A percentile compares a stretch with the other conserved stretches of the same genome.
These are phyloP conservation scores for Penicillium cinerascens DNA, from an alignment of 495 filamentous ascomycete genomes.

Conservation along the genomic window DNA sequence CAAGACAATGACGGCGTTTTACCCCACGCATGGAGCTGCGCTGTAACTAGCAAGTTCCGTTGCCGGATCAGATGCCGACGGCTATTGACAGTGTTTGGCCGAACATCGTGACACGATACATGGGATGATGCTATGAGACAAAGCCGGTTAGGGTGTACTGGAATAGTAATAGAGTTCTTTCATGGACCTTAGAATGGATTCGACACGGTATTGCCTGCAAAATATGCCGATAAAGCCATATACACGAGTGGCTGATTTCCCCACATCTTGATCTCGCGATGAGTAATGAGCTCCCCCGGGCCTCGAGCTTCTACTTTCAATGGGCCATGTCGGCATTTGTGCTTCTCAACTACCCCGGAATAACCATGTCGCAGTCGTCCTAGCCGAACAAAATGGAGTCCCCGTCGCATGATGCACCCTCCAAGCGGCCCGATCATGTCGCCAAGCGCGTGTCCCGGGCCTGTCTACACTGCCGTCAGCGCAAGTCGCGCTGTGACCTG, in stretches of 20 bases:
- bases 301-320: constrained; percentile 2
- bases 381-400: constrained; percentile 12
- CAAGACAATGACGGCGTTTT: constrained; percentile 8
- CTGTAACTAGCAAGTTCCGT: constrained; percentile 8
- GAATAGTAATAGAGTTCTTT: neutral
- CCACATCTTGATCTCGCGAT: constrained; percentile 7
- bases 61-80: constrained; percentile 24
- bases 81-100: constrained; percentile 18
- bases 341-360: constrained; percentile 4
- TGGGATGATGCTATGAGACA: neutral
- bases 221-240: neutral
- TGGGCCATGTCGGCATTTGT: constrained; percentile 19
- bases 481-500: constrained; percentile 64
- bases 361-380: constrained; percentile 11
- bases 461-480: constrained; percentile 59
- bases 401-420: constrained; percentile 10
- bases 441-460: constrained; percentile 60
- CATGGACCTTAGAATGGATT: neutral
- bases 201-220: neutral
- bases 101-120: neutral
- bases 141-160: neutral
- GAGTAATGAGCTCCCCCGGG: constrained; percentile 15
- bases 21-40: constrained; percentile 18
- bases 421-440: constrained; percentile 22
- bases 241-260: neutral